Base-by-base conservation (phyloP, 805 yeast species). In the Yarrowia sp. region DNA sequence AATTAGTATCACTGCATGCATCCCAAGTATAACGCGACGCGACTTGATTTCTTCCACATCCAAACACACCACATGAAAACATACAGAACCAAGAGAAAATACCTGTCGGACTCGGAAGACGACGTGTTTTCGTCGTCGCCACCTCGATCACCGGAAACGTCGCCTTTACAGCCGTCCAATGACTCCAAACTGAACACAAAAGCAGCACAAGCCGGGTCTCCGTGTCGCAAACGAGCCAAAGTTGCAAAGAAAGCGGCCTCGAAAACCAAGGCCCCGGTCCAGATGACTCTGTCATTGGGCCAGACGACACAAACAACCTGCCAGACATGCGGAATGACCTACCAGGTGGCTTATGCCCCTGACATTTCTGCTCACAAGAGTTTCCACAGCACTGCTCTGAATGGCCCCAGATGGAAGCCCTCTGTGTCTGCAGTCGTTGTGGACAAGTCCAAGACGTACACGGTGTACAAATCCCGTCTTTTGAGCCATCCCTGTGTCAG, bases 341-440 rank as follows among this genome's bases (percentile, higher is more conserved):
- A 63, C 48, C 48, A 48, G 38, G 46, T 63, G 22, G 67, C 67
- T 3, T 48, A 48, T 10, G 46, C 26, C 5, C 38, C 48, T 2
- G 67, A 63, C n/a, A 10, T 48, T 5, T 10, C 55, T 14, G 36
- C 67, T 5, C 67, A 63, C 48, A 48, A 49, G 46, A 49, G 56
- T 15, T 63, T 63, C 40, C 67, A 63, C 40, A 38, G 8, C n/a
- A 48, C 67, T 1, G 67, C 67, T 3, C 40, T 63, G 8, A 36
- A 63, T n/a, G 67, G 67, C 3, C 67, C 67, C 19, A 63, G 48
- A 48, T 63, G 67, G 67, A 63, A 38, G 12, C 52, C 67, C 15
- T 43, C 55, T 5, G 56, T 38, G 45, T 35, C 67, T 0, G 26
- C 55, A 1, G 26, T 38, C 9, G 45, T 63, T 46, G 56, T 48